Percentiles rank a stretch among this genome's conserved stretches.
Evolutionary conservation across 176 grass and related monocot genomes (phyloP).

Genomic region (Oryza coarctata): DNA sequence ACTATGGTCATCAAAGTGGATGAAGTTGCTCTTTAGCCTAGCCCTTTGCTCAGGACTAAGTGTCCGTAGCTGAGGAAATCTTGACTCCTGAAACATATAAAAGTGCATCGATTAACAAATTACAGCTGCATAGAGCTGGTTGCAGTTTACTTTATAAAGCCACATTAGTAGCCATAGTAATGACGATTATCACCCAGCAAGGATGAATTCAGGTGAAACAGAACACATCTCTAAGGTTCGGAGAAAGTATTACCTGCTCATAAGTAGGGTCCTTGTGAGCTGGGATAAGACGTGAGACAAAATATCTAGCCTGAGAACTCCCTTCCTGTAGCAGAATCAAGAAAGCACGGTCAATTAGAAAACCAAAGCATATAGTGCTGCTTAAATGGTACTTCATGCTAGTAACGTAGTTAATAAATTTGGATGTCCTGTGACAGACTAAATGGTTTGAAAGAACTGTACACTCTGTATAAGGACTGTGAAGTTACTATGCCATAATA

Average conservation of each 20-base stretch:
- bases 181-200: background rate
- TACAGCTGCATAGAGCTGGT: background rate
- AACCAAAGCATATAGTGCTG: slow-evolving; percentile 11
- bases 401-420: slow-evolving; percentile 6
- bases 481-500: background rate
- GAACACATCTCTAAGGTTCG: background rate
- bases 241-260: slow-evolving; percentile 71
- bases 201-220: background rate
- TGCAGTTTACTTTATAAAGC: background rate
- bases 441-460: background rate
- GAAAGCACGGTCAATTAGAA: slow-evolving; percentile 10
- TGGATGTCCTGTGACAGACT: background rate
- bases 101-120: slow-evolving; percentile 25
- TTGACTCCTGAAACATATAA: slow-evolving; percentile 71
- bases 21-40: slow-evolving; percentile 86
- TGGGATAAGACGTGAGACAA: slow-evolving; percentile 96
- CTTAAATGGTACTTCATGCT: background rate
- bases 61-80: slow-evolving; percentile 74
- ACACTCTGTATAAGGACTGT: background rate
- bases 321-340: slow-evolving; percentile 62
- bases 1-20: slow-evolving; percentile 87
- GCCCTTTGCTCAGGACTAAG: slow-evolving; percentile 70
- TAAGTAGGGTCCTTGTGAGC: slow-evolving; percentile 99
- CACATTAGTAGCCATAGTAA: background rate
- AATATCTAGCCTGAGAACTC: slow-evolving; percentile 95